Base-by-base conservation (phyloP, 2,329 filamentous ascomycete species). In the Colletotrichum australisinense region DNA sequence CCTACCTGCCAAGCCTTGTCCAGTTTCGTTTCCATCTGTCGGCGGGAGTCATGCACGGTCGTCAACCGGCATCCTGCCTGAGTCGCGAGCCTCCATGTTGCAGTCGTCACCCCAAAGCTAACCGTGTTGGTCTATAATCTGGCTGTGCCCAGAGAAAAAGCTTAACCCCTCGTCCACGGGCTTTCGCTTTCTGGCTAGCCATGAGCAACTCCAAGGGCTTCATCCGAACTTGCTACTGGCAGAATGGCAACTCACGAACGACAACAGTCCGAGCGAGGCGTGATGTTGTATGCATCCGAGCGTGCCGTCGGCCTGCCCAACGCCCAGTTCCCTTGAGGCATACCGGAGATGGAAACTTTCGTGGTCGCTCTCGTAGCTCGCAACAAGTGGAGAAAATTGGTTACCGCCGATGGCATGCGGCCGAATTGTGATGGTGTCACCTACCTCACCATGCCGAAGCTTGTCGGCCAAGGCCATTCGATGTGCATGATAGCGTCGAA, bases 151-250 rank as follows among this genome's bases (percentile, higher is more conserved):
- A 5, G 19, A n/a, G 26, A 46, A 42, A 69, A 72, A 72, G 66
- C 69, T 63, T 64, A 69, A 59, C 12, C n/a, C 53, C 30, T 53
- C 26, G 16, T 16, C 30, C 11, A 24, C 24, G 53, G 59, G 35
- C 38, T 22, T 28, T 46, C 38, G 12, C 59, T 35, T 14, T 24
- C 3, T 42, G 22, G 58, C 1, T 12, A 46, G 28, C 12, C 19
- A 14, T 8, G 52, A 26, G 19, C n/a, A 38, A 22, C 24, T 53
- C 46, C 46, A 28, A 49, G 22, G 42, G 67, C 56, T 62, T 66
- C 67, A 28, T 70, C 70, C 55, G 60, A 73, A 62, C 32, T 73
- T 73, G 26, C 30, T 24, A 52, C n/a, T 65, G 70, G 67, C 53
- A 70, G 16, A 49, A 16, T 14, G 52, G 49, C 53, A 35, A 38